Base-by-base conservation (phyloP, 345 rosid genomes). In the Arabidopsis arenosa region DNA sequence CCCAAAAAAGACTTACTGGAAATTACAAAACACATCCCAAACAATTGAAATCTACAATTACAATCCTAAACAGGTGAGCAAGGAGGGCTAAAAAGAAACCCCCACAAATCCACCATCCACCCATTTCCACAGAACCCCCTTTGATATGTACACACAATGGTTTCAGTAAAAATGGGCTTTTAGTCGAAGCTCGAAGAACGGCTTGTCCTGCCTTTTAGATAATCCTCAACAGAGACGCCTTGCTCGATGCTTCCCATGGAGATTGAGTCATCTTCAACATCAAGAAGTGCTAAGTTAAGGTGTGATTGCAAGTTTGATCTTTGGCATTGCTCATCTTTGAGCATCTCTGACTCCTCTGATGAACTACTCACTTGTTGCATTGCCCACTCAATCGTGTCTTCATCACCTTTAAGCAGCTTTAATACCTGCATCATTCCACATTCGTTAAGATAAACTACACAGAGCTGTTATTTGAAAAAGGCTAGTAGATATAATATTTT, bases 101-200 rank as follows among this genome's bases (percentile, higher is more conserved):
- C 65, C 45, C 66, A 44, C 67, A 62, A 15, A 63, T 55, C 54
- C 54, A 70, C 54, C 64, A 52, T 49, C 56, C 8, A 36, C 59
- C 52, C 23, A 17, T 36, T 36, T 21, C 15, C 4, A 32, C 33
- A 66, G 10, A 9, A 32, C 26, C 3, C 47, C 9, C 43, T 51
- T 35, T 23, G 1, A 57, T 45, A 58, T 57, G 67, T 41, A 78
- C 52, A 63, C 12, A 23, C 26, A 69, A 54, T 9, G 17, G 23
- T 17, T 69, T 43, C 56, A 60, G 39, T 60, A 4, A 23, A 2
- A 39, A 1, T 18, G 45, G 41, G 5, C 4, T 10, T 78, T 79
- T 72, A 92, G 85, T 94, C 98, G 6, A 94, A 89, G 88, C 97
- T 94, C 5, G 97, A 89, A 9, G 95, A 86, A 54, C 93, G 89